Percentiles rank a stretch among this genome's conserved stretches.
Conservation (phyloP, 192 early-diverging fungal genomes). For the Diversispora epigaea region DNA sequence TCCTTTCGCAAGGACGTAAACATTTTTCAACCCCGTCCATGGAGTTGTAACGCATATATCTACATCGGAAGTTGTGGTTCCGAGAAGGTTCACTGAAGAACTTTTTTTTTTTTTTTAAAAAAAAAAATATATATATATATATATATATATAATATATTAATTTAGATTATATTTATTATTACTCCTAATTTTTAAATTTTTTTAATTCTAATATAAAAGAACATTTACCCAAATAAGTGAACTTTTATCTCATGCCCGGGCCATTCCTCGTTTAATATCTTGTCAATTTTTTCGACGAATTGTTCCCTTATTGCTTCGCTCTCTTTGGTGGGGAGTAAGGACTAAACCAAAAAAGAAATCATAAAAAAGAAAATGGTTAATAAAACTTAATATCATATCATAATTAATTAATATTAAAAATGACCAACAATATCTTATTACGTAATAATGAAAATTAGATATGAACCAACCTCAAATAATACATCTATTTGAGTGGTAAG, state of each 20-base stretch:
- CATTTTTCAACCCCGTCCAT: conserved; percentile 72
- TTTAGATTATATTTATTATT: not conserved
- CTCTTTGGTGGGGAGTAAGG: not conserved
- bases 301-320: conserved; percentile 54
- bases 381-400: not conserved
- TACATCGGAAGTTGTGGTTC: conserved; percentile 80
- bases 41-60: conserved; percentile 91
- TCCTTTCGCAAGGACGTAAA: conserved; percentile 70
- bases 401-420: not conserved
- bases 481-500: no score
- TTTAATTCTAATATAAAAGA: not conserved
- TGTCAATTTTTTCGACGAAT: conserved; percentile 80
- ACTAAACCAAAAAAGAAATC: not conserved
- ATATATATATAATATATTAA: not conserved
- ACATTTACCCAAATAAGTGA: conserved; percentile 83
- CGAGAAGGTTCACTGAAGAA: conserved; percentile 87
- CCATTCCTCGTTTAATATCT: conserved; percentile 77
- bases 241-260: conserved; percentile 73
- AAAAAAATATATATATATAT: conserved; percentile 3
- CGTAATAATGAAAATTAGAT: no score
- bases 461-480: no score
- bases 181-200: not conserved
- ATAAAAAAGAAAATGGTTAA: not conserved
- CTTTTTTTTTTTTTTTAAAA: conserved; percentile 46
- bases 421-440: no score